Conservation (phyloP, 768 basidiomycete genomes). For the Dictyophora rubrovolvata region DNA sequence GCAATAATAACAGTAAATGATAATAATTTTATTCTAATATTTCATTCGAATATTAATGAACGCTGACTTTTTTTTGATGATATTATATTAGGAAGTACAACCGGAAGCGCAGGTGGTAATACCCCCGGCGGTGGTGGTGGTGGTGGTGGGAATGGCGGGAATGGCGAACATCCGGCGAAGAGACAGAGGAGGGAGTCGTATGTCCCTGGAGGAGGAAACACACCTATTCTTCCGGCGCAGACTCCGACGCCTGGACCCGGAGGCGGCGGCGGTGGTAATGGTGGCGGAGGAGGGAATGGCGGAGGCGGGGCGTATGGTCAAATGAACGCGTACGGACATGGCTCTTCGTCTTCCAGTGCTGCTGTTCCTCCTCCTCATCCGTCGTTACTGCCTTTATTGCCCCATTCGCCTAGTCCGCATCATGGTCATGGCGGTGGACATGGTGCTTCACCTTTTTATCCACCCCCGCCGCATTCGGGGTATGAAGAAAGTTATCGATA, state of each 20-base stretch:
- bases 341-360: not conserved
- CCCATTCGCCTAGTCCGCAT: not conserved
- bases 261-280: too few relatives aligned
- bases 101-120: not conserved
- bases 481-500: not conserved
- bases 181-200: not conserved
- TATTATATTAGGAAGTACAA: not conserved
- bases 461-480: not conserved
- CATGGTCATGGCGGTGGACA: not conserved
- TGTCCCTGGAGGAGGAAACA: not conserved
- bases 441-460: not conserved
- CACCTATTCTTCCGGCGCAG: conserved; percentile 8
- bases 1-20: not conserved
- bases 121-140: not conserved
- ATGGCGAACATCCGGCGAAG: not conserved
- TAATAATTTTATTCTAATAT: not conserved
- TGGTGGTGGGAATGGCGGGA: conserved; percentile 5
- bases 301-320: not conserved
- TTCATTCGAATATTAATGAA: not conserved
- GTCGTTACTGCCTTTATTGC: not conserved
- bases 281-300: too few relatives aligned
- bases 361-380: not conserved
- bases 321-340: not conserved
- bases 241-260: not conserved
- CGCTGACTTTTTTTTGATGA: not conserved